These are phyloP conservation scores for Hyaloscypha bicolor DNA, from an alignment of 495 filamentous ascomycete species.

Conservation along the genomic window DNA sequence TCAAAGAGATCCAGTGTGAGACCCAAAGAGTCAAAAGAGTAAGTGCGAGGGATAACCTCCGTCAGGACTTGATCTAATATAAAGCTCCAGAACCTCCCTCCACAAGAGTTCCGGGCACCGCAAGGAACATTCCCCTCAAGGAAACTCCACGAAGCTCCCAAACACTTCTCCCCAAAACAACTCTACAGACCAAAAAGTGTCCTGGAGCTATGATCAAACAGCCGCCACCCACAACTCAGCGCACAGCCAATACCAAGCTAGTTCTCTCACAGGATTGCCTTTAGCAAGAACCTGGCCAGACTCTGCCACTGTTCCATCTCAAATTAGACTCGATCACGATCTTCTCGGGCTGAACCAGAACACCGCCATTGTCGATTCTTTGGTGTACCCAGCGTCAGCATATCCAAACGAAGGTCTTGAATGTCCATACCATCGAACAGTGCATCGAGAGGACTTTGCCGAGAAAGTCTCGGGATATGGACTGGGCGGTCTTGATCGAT, in stretches of 20 bases:
- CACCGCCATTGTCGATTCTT: neutral
- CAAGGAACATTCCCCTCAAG: neutral
- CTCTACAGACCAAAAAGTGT: neutral
- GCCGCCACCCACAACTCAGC: constrained; percentile 1
- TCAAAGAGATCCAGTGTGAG: neutral
- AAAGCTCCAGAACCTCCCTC: neutral
- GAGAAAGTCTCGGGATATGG: neutral
- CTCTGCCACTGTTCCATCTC: neutral
- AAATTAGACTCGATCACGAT: neutral
- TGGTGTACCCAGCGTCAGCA: neutral
- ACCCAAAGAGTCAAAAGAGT: neutral
- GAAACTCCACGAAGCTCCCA: neutral
- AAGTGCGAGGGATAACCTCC: neutral
- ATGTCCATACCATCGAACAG: neutral
- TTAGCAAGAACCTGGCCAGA: constrained; percentile 5
- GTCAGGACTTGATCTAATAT: neutral
- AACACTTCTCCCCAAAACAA: too few species aligned
- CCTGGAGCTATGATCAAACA: neutral
- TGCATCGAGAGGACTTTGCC: neutral
- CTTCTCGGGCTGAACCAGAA: neutral
- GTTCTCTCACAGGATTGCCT: neutral
- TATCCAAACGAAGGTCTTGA: neutral
- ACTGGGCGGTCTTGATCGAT: neutral
- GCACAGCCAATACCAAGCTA: neutral
- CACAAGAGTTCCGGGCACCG: neutral